Conservation (phyloP, 352 stramenopile species). For the Poterioochromonas sp. region DNA sequence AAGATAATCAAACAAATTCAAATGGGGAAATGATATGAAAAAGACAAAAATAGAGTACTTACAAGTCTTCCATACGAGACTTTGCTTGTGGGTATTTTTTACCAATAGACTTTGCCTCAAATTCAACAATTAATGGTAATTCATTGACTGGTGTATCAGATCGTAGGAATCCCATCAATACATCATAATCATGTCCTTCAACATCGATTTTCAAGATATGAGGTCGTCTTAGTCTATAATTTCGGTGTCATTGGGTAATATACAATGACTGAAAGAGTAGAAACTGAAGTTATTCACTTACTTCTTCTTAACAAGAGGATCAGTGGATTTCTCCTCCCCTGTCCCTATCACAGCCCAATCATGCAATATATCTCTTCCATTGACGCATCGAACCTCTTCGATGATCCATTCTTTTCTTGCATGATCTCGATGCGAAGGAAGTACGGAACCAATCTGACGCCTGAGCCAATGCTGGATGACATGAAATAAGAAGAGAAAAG, state of each 20-base stretch:
- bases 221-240: neutral
- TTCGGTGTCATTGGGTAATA: no score
- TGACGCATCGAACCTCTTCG: constrained; percentile 28
- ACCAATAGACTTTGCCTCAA: constrained; percentile 27
- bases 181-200: constrained; percentile 28
- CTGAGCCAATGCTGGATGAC: constrained; percentile 7
- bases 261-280: no score
- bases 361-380: constrained; percentile 7
- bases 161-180: constrained; percentile 20
- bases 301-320: no score
- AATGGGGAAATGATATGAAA: neutral
- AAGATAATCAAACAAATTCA: neutral
- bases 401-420: constrained; percentile 14
- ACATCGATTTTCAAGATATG: constrained; percentile 34
- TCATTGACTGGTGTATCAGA: neutral
- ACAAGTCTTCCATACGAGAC: neutral
- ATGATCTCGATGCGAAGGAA: neutral
- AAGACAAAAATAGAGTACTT: constrained; percentile 9
- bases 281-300: no score
- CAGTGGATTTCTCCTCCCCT: no score
- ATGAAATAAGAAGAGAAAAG: neutral
- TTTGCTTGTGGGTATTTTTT: constrained; percentile 18
- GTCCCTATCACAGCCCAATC: neutral
- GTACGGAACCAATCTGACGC: constrained; percentile 21
- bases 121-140: constrained; percentile 19